These are phyloP conservation scores for Gastrolobium bilobum DNA, from an alignment of 306 rosid species.

Conservation along the genomic window DNA sequence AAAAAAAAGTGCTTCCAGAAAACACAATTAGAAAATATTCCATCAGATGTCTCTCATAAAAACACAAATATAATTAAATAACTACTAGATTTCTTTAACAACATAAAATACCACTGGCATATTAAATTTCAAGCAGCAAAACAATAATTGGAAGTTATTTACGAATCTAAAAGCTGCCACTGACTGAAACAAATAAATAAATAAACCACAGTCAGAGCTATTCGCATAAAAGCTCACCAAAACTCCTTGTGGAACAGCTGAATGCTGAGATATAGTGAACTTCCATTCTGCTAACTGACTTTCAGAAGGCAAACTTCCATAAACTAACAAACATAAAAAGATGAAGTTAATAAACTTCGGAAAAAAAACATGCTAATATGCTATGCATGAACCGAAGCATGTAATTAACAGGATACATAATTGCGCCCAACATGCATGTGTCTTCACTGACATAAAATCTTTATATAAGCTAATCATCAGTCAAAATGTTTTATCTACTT, in stretches of 20 bases:
- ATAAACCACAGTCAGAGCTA: not conserved
- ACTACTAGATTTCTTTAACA: not conserved
- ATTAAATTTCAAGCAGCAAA: conserved; percentile 11
- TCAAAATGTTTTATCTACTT: not conserved
- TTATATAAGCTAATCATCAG: not conserved
- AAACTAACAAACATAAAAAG: conserved; percentile 61
- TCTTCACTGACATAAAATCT: not conserved
- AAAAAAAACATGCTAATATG: not conserved
- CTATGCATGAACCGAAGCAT: not conserved
- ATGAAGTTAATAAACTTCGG: conserved; percentile 17
- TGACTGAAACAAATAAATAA: not conserved
- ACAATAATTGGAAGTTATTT: conserved; percentile 18
- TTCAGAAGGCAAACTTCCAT: conserved; percentile 91
- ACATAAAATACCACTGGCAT: conserved; percentile 9
- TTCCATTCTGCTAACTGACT: conserved; percentile 83
- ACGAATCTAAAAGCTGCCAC: conserved; percentile 9
- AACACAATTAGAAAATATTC: conserved; percentile 6
- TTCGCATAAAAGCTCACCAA: conserved; percentile 64
- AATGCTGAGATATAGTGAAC: conserved; percentile 89
- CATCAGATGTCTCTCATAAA: not conserved
- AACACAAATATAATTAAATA: conserved; percentile 17
- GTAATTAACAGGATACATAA: conserved; percentile 21
- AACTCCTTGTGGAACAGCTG: conserved; percentile 90
- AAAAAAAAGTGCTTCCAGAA: not conserved
- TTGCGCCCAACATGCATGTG: not conserved